These are phyloP conservation scores for Kalanchoe fedtschenkoi DNA, from an alignment of 164 flowering plant genomes.

Conservation along the genomic window DNA sequence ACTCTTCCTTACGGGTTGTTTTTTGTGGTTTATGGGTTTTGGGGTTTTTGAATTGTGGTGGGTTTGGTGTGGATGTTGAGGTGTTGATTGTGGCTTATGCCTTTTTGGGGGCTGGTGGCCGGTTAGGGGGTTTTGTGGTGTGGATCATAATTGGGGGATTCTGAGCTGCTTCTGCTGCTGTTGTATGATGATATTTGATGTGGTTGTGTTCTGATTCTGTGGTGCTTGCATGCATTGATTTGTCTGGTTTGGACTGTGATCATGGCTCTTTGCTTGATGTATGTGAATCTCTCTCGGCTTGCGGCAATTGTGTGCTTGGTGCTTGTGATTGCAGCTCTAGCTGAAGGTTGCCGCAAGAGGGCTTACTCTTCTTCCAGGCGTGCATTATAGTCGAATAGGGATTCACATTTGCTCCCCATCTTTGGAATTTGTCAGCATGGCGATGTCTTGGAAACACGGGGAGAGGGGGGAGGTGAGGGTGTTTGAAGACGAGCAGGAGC, in stretches of 20 bases:
- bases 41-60: neutral
- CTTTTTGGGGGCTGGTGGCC: neutral
- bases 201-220: neutral
- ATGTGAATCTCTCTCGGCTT: neutral
- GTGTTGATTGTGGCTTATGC: neutral
- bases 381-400: neutral
- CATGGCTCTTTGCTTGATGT: neutral
- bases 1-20: neutral
- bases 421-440: constrained; percentile 27
- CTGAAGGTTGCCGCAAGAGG: neutral
- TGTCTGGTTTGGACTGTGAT: neutral
- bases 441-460: constrained; percentile 23
- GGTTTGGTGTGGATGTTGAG: neutral
- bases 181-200: neutral
- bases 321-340: neutral
- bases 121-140: neutral
- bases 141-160: neutral
- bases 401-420: neutral
- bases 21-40: neutral
- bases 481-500: constrained; percentile 63
- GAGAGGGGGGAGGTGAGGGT: constrained; percentile 58
- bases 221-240: neutral
- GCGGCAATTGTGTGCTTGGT: neutral
- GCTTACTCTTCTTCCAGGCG: neutral
- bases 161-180: too few relatives aligned